phyloP scores from a whole-genome alignment of 78 protist genomes.

The Dictyostelium capitatum region DNA sequence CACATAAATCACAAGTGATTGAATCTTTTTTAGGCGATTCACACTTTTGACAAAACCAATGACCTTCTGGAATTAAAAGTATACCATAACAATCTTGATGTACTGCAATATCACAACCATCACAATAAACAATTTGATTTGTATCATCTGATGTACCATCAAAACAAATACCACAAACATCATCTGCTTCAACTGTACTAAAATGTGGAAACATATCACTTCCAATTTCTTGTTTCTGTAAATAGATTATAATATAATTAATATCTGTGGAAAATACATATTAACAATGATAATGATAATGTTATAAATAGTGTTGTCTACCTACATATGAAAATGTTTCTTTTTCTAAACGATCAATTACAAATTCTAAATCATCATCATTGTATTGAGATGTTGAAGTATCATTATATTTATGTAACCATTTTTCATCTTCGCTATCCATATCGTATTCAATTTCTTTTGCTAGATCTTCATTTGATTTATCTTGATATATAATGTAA shows the following conservation, averaged over 20 bases:
- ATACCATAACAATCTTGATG: constrained; percentile 90
- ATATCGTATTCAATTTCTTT: constrained; percentile 73
- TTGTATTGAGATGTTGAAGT: background rate
- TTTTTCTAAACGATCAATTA: constrained; percentile 83
- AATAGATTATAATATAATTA: background rate
- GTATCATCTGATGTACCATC: constrained; percentile 86
- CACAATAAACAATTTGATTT: constrained; percentile 88
- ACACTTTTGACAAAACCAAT: constrained; percentile 86
- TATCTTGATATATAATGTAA: constrained; percentile 50
- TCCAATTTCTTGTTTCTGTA: constrained; percentile 58
- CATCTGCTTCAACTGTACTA: constrained; percentile 51
- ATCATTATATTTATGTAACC: constrained; percentile 37
- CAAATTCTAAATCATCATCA: constrained; percentile 84
- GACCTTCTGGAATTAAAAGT: constrained; percentile 82
- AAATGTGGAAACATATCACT: constrained; percentile 72
- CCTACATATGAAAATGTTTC: constrained; percentile 79
- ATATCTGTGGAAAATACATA: background rate
- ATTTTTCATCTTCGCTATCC: constrained; percentile 81
- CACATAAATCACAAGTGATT: constrained; percentile 42
- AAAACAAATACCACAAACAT: constrained; percentile 83
- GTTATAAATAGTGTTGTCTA: background rate
- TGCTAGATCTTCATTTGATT: constrained; percentile 39
- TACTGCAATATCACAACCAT: constrained; percentile 88
- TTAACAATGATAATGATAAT: background rate
- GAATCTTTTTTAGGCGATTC: constrained; percentile 37